Base-by-base conservation (phyloP, 352 stramenopile species). In the Peronosclerospora sorghi region DNA sequence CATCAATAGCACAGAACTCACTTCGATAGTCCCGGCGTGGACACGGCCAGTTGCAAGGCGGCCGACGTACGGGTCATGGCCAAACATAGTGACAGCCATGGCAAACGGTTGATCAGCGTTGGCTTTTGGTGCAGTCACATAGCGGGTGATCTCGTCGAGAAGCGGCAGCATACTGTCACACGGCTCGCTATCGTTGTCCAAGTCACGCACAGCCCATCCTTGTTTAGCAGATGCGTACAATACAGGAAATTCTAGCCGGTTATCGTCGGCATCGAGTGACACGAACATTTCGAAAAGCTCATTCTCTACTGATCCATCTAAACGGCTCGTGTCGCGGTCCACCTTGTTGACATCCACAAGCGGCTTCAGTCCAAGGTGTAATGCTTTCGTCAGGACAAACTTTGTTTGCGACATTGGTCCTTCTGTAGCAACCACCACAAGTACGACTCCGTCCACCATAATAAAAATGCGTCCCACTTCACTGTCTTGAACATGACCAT, bases 341-440 rank as follows among this genome's bases (percentile, higher is more conserved):
- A 97, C 90, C 76, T 99, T 99, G 77, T 99, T 98, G 41, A 99
- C 77, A n/a, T 98, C 91, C 14, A 99, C 93, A 8, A 99, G 66
- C 12, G 93, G 92, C 58, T 93, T 92, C 2, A 98, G 59, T 20
- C 87, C 87, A 14, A 81, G 64, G 39, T 88, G 81, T 15, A 99
- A 69, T 27, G 95, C 95, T 59, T 98, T 96, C 26, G 72, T 93
- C n/a, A 98, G 65, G 29, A 99, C 95, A 56, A 98, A 99, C 62
- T 98, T 98, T 41, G 95, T 99, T 56, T 99, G 95, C 20, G 86
- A 94, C 90, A 98, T 98, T 19, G 80, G 79, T 1, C 96, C 96
- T 64, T 99, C 96, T 0, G 80, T 96, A 4, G 95, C 95, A 65
- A 98, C 95, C 5, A 99, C 96, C 4, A 99, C 85, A 5, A 99